These are phyloP conservation scores for Arthrobotrys pseudoclavata DNA, from an alignment of 2,329 filamentous ascomycete species.

Conservation along the genomic window DNA sequence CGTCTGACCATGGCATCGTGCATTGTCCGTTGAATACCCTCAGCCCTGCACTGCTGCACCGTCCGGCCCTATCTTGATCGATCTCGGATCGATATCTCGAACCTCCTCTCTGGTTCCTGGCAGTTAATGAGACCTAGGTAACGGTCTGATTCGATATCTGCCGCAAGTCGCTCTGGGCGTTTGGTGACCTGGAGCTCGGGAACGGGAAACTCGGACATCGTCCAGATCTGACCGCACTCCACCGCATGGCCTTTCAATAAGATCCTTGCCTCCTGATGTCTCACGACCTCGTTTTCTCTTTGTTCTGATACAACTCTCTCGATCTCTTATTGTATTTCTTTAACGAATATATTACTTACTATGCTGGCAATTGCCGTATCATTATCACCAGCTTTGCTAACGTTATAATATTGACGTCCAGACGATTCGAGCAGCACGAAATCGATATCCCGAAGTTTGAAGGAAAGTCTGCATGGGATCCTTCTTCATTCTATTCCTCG, in stretches of 20 bases:
- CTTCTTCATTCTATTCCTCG: neutral
- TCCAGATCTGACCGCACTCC: constrained; percentile 2
- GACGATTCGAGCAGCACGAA: neutral
- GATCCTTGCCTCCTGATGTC: constrained; percentile 54
- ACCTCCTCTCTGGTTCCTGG: neutral
- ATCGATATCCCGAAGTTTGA: neutral
- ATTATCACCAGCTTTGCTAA: neutral
- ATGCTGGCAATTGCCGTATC: constrained; percentile 2
- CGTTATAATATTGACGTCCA: neutral
- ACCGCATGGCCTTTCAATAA: constrained; percentile 15
- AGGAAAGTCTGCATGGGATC: neutral
- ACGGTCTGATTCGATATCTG: neutral
- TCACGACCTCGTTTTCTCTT: constrained; percentile 46
- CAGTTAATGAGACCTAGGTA: too few species aligned
- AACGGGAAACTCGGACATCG: constrained; percentile 9
- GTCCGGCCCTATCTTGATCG: too few species aligned
- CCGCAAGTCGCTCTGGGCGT: too few species aligned
- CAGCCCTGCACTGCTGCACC: constrained; percentile 13
- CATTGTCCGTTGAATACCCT: constrained; percentile 6
- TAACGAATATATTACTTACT: too few species aligned
- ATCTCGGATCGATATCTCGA: constrained; percentile 12
- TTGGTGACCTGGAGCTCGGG: constrained; percentile 14
- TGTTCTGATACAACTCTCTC: constrained; percentile 33
- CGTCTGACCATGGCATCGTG: constrained; percentile 21
- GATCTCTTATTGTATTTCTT: neutral